Conservation (phyloP, 2,329 filamentous ascomycete genomes). For the Aspergillus fumigatiaffinis region DNA sequence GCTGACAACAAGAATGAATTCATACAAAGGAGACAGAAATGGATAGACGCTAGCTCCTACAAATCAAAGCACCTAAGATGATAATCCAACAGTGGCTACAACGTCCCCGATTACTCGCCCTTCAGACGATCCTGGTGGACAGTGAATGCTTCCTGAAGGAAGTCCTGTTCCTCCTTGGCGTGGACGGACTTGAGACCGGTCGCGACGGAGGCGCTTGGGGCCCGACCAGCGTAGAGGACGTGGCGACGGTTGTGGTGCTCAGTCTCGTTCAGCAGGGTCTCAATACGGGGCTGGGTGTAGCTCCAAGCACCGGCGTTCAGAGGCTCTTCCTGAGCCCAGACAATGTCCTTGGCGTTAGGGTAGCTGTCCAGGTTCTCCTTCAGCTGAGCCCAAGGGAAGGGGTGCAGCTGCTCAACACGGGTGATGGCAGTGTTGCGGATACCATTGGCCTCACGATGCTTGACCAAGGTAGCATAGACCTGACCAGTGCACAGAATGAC, state of each 20-base stretch:
- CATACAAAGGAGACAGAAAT: constrained; percentile 25
- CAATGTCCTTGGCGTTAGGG: constrained; percentile 94
- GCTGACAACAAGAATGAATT: constrained; percentile 21
- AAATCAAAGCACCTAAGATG: constrained; percentile 22
- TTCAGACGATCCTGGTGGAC: constrained; percentile 64
- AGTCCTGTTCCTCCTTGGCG: constrained; percentile 85
- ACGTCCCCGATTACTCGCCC: constrained; percentile 49
- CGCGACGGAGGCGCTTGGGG: constrained; percentile 88
- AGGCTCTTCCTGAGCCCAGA: constrained; percentile 97
- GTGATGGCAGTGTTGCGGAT: constrained; percentile 91
- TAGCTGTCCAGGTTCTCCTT: constrained; percentile 96
- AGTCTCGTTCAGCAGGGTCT: constrained; percentile 92
- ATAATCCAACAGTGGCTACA: constrained; percentile 11
- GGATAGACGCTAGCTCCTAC: constrained; percentile 26
- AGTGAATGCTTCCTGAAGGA: constrained; percentile 63
- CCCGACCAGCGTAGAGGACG: constrained; percentile 94
- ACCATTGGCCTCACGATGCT: constrained; percentile 82
- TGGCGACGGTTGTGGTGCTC: constrained; percentile 87
- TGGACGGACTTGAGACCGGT: constrained; percentile 87
- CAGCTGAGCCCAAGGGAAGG: constrained; percentile 97
- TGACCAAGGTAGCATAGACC: constrained; percentile 84
- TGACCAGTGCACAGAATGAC: constrained; percentile 94
- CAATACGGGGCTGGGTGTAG: constrained; percentile 94
- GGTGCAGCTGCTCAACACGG: constrained; percentile 94
- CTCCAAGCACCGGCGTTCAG: constrained; percentile 96